Base-by-base conservation (phyloP, 2,329 filamentous ascomycete species). In the Thielaviopsis cerberus region DNA sequence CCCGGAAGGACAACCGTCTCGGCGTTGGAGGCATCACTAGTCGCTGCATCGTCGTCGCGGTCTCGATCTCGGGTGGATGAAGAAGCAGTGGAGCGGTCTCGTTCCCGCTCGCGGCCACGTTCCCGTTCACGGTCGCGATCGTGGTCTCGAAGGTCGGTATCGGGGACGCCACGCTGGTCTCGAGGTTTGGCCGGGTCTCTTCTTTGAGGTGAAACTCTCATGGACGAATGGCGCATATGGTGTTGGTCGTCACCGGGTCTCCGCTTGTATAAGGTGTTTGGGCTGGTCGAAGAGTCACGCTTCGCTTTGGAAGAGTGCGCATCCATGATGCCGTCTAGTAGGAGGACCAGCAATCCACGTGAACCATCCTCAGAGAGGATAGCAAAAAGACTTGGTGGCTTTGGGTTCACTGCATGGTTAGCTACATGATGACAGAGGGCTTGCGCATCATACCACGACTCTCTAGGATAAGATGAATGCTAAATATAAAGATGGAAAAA, bases 1-100 rank as follows among this genome's bases (percentile, higher is more conserved):
- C 79, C 80, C 11, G 80, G 76, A 34, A 85, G 68, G 37, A 86
- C 82, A 62, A 86, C 83, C 15, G 83, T 86, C 70, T 86, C 83
- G 54, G 83, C 82, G 65, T 86, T 83, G 1, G 83, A 86, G 64
- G 82, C 81, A 59, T 71, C 71, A 23, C 67, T 68, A 57, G 64
- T 68, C 48, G 62, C 65, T 61, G 73, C 71, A 51, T 74, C 72
- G 58, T 77, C 73, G 55, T 69, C 66, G 22, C 55, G 17, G 13
- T 58, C 59, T 20, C 52, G 26, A n/a, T 60, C 53, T 64, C 48
- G 15, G 66, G 63, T 51, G 63, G 65, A 4, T 66, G 61, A 15
- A 62, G 61, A 23, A 6, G 51, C 26, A 11, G 25, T 34, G 20
- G 26, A 34, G 26, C 54, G 30, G 8, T 53, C 51, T 25, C 24